phyloP scores from a whole-genome alignment of 140 eudicot species.

The Stevia rebaudiana region DNA sequence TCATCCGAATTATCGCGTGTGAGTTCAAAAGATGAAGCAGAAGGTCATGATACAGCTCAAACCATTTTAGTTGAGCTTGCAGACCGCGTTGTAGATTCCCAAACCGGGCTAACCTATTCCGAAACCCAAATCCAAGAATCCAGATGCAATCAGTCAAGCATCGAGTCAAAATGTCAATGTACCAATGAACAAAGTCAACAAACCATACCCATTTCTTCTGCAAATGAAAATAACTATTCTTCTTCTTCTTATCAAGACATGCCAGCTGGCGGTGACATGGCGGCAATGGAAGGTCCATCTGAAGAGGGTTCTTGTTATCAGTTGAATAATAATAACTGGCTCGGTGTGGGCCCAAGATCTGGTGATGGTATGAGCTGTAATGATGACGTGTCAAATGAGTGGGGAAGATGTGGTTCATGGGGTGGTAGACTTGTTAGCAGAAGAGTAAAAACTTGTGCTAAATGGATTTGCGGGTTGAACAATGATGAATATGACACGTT shows the following conservation, averaged over 20 bases:
- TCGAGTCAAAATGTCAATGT: slow-evolving; percentile 37
- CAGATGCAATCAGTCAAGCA: slow-evolving; percentile 33
- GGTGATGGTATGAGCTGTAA: slow-evolving; percentile 44
- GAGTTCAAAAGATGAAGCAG: slow-evolving; percentile 44
- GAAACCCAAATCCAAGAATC: slow-evolving; percentile 39
- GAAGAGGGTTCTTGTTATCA: slow-evolving; percentile 83
- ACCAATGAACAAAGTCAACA: slow-evolving; percentile 30
- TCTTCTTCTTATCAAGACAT: slow-evolving; percentile 58
- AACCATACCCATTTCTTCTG: slow-evolving; percentile 32
- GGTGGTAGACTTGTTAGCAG: slow-evolving; percentile 88
- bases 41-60: slow-evolving; percentile 39
- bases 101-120: slow-evolving; percentile 22
- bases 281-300: slow-evolving; percentile 80
- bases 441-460: slow-evolving; percentile 56
- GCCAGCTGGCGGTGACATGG: slow-evolving; percentile 41
- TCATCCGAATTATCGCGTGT: slow-evolving; percentile 41
- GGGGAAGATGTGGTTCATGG: slow-evolving; percentile 86
- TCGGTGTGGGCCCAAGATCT: slow-evolving; percentile 58
- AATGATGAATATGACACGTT: slow-evolving; percentile 86
- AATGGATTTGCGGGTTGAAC: slow-evolving; percentile 55
- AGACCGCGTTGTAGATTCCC: slow-evolving; percentile 43
- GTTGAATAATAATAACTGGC: slow-evolving; percentile 63
- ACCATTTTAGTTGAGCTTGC: slow-evolving; percentile 48
- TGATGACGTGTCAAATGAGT: slow-evolving; percentile 61
- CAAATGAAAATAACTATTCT: slow-evolving; percentile 43